A percentile compares a stretch with the other conserved stretches of the same genome.
phyloP scores from a whole-genome alignment of 169 alveolate species.

The Eimeria praecox region DNA sequence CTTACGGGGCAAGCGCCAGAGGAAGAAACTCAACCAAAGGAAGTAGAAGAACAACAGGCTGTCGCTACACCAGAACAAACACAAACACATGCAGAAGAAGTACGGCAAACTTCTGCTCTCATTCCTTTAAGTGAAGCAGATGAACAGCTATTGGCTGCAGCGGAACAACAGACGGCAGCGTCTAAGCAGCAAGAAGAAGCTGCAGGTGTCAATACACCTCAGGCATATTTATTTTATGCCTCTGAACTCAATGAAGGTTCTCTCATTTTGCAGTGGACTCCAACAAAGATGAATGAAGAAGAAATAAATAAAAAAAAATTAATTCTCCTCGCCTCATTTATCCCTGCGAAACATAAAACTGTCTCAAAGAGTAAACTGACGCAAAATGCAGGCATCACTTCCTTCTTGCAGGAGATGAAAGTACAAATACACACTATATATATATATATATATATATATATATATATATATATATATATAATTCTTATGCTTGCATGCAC shows the following conservation, averaged over 20 bases:
- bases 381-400: slow-evolving; percentile 42
- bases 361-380: slow-evolving; percentile 11
- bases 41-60: not conserved
- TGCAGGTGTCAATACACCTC: not conserved
- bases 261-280: slow-evolving; percentile 10
- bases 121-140: not conserved
- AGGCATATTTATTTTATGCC: slow-evolving; percentile 40
- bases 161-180: slow-evolving; percentile 25
- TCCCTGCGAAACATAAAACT: slow-evolving; percentile 28
- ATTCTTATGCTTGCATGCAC: no score
- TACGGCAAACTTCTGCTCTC: not conserved
- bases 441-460: no score
- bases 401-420: slow-evolving; percentile 15
- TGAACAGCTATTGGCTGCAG: slow-evolving; percentile 28
- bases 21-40: not conserved
- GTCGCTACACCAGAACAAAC: not conserved
- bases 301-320: not conserved
- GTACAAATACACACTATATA: no score
- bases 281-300: not conserved
- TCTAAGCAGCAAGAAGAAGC: not conserved
- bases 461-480: no score
- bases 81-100: not conserved
- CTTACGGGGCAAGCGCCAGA: not conserved
- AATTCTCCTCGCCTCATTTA: not conserved
- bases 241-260: slow-evolving; percentile 34